Evolutionary conservation across 306 rosid species (phyloP).

Genomic region (Vigna reflexopilosa): DNA sequence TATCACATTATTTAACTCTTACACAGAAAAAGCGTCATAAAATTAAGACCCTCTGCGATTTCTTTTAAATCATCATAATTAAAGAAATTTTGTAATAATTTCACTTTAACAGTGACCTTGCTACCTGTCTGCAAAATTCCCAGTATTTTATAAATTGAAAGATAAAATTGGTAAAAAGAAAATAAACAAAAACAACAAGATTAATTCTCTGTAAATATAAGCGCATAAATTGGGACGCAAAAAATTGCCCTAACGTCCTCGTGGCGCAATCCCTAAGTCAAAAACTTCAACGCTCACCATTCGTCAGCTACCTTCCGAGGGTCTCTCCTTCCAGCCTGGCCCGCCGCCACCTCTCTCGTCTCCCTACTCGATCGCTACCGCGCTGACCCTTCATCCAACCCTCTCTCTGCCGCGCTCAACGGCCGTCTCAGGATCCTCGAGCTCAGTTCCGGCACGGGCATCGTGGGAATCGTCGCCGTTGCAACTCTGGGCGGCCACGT

Average conservation of each 20-base stretch:
- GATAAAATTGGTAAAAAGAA: too few species aligned
- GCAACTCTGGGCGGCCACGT: conserved; percentile 68
- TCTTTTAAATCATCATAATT: too few species aligned
- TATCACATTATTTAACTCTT: too few species aligned
- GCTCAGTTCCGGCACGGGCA: conserved; percentile 95
- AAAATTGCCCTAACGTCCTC: conserved; percentile 43
- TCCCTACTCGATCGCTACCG: conserved; percentile 77
- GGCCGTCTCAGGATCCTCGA: conserved; percentile 62
- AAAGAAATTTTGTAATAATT: too few species aligned
- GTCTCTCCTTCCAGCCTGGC: conserved; percentile 97
- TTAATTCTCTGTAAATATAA: not conserved
- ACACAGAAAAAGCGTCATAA: too few species aligned
- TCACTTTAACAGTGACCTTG: too few species aligned
- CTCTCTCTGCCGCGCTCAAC: conserved; percentile 60
- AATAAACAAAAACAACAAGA: too few species aligned
- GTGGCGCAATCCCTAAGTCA: conserved; percentile 36
- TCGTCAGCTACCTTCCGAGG: conserved; percentile 85
- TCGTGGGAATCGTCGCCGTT: conserved; percentile 90
- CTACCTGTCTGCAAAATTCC: too few species aligned
- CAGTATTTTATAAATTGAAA: too few species aligned
- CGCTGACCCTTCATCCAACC: conserved; percentile 54
- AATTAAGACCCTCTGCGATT: too few species aligned
- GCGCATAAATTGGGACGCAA: not conserved
- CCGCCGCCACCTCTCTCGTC: conserved; percentile 88
- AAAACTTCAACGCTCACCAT: conserved; percentile 49